Percentiles rank a stretch among this genome's conserved stretches.
Conservation (phyloP, 805 yeast genomes). For the Metschnikowia peoriensis region DNA sequence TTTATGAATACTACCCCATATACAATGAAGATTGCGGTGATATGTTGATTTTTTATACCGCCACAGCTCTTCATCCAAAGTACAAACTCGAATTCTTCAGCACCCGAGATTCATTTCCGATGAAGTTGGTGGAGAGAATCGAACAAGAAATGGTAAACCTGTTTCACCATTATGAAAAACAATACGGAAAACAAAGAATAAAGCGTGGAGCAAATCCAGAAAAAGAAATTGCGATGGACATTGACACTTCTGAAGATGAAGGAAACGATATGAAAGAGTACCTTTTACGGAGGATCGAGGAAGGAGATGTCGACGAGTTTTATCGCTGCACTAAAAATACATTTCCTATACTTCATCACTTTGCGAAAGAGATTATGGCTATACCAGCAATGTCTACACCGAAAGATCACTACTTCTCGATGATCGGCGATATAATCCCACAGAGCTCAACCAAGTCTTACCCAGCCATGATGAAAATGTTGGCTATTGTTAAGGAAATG, state of each 20-base stretch:
- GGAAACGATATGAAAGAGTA: no score
- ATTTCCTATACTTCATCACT: neutral
- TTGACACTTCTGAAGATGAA: no score
- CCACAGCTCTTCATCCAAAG: constrained; percentile 3
- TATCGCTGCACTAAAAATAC: neutral
- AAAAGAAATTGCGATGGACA: no score
- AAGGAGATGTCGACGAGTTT: neutral
- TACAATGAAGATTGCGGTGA: constrained; percentile 1
- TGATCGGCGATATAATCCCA: constrained; percentile 6
- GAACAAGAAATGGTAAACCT: neutral
- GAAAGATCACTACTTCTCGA: neutral
- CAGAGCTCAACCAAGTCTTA: neutral
- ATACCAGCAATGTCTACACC: constrained; percentile 2
- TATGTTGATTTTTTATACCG: constrained; percentile 1
- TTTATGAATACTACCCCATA: constrained; percentile 2
- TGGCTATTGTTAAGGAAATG: constrained; percentile 1
- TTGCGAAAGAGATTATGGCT: constrained; percentile 5
- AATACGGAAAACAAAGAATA: neutral
- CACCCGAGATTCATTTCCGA: neutral
- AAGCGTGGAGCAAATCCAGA: no score
- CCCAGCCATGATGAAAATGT: constrained; percentile 4
- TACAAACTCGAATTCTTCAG: neutral
- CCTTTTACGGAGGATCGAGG: neutral
- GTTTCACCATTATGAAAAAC: neutral
- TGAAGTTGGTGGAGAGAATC: neutral